These are phyloP conservation scores for Penicillium bovifimosum DNA, from an alignment of 495 filamentous ascomycete genomes.

Conservation along the genomic window DNA sequence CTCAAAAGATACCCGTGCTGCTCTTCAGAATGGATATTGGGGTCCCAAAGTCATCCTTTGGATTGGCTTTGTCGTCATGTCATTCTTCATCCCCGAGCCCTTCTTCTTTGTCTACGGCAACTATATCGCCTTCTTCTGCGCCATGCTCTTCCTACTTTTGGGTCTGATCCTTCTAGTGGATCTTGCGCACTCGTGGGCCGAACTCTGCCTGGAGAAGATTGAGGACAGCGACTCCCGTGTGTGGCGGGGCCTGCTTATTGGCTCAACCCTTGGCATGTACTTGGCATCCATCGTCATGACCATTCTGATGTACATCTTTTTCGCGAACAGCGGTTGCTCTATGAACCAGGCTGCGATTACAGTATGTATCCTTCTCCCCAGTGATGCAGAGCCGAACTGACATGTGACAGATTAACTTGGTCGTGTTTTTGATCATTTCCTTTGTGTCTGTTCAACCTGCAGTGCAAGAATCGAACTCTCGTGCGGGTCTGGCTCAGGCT, in stretches of 20 bases:
- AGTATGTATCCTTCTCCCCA: slow-evolving; percentile 28
- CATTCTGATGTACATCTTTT: slow-evolving; percentile 95
- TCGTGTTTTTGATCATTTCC: slow-evolving; percentile 78
- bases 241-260: slow-evolving; percentile 83
- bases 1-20: slow-evolving; percentile 80
- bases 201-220: slow-evolving; percentile 90
- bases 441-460: slow-evolving; percentile 82
- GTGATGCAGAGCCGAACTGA: slow-evolving; percentile 16
- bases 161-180: slow-evolving; percentile 92
- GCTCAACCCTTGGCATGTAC: slow-evolving; percentile 93
- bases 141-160: slow-evolving; percentile 89
- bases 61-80: slow-evolving; percentile 78
- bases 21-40: slow-evolving; percentile 94
- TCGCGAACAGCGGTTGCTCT: slow-evolving; percentile 71
- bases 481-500: slow-evolving; percentile 89
- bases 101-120: slow-evolving; percentile 98
- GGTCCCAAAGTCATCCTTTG: slow-evolving; percentile 81
- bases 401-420: slow-evolving; percentile 62
- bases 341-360: slow-evolving; percentile 88
- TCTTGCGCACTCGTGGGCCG: slow-evolving; percentile 95
- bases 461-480: slow-evolving; percentile 87
- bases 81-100: slow-evolving; percentile 88
- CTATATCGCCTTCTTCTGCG: slow-evolving; percentile 82
- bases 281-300: slow-evolving; percentile 85
- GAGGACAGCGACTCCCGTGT: slow-evolving; percentile 77